Percentiles rank a stretch among this genome's conserved stretches.
These are phyloP conservation scores for Phyllostachys edulis DNA, from an alignment of 176 grass and related monocot species.

Conservation along the genomic window DNA sequence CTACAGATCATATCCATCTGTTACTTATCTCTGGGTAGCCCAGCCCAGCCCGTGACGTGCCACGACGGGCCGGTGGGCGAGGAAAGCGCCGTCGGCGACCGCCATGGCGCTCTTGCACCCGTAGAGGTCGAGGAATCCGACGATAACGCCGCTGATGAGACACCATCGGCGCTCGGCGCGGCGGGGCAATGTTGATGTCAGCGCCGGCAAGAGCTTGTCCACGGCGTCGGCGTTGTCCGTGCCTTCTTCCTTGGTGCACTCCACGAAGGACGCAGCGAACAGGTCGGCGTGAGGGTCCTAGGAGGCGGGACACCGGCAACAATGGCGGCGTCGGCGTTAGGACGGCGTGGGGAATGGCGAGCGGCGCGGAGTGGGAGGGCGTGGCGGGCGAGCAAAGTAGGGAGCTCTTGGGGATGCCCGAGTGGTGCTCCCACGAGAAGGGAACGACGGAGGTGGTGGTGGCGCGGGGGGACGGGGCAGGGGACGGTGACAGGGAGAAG, in stretches of 20 bases:
- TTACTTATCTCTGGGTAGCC: conserved; percentile 24
- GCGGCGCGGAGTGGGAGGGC: conserved; percentile 42
- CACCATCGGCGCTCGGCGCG: conserved; percentile 13
- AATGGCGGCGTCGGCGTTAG: neutral
- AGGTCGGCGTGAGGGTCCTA: neutral
- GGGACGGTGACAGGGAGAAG: conserved; percentile 33
- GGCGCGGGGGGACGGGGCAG: conserved; percentile 26
- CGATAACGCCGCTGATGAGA: neutral
- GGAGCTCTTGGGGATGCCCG: conserved; percentile 70
- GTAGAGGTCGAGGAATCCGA: conserved; percentile 56
- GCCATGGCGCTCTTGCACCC: conserved; percentile 71
- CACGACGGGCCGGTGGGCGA: conserved; percentile 34
- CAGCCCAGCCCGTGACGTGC: conserved; percentile 12
- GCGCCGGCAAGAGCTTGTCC: conserved; percentile 6
- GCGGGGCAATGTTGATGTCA: neutral
- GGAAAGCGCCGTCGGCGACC: conserved; percentile 46
- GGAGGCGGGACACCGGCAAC: neutral
- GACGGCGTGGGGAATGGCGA: neutral
- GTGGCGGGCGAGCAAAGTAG: neutral
- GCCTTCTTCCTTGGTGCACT: conserved; percentile 48
- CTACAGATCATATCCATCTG: neutral
- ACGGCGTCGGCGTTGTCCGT: neutral
- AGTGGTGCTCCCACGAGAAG: conserved; percentile 92
- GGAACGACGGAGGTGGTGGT: conserved; percentile 47
- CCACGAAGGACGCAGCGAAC: conserved; percentile 39